A percentile compares a stretch with the other conserved stretches of the same genome.
Conservation (phyloP, 2,329 filamentous ascomycete genomes). For the Fusarium liriodendri region DNA sequence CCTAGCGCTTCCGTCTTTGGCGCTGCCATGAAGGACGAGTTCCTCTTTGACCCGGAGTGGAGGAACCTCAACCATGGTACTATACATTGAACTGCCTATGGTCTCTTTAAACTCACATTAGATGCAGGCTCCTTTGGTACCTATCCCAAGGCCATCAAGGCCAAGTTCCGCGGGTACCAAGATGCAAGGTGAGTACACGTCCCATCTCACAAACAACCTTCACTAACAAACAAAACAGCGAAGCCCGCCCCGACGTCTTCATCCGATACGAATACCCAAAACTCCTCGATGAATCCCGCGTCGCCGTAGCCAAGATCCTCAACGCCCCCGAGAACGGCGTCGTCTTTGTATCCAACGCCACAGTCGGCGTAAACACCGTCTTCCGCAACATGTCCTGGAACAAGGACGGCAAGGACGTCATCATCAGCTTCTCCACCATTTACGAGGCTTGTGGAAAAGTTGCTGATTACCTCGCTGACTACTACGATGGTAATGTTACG, state of each 20-base stretch:
- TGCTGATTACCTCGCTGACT: constrained; percentile 77
- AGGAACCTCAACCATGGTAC: constrained; percentile 83
- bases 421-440: constrained; percentile 81
- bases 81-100: neutral
- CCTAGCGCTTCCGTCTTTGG: constrained; percentile 45
- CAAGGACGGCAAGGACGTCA: constrained; percentile 78
- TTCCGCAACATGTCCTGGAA: constrained; percentile 79
- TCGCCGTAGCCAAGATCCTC: constrained; percentile 74
- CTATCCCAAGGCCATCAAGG: constrained; percentile 72
- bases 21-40: constrained; percentile 66
- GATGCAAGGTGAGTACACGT: constrained; percentile 54
- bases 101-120: neutral
- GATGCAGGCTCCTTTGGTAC: constrained; percentile 80
- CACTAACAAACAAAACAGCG: constrained; percentile 48
- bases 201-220: neutral
- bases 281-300: constrained; percentile 74
- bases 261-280: constrained; percentile 75
- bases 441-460: constrained; percentile 84
- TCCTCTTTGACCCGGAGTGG: constrained; percentile 75
- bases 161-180: constrained; percentile 72
- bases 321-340: constrained; percentile 73
- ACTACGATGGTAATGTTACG: constrained; percentile 58
- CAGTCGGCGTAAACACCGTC: constrained; percentile 80
- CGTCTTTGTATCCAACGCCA: constrained; percentile 87
- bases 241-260: constrained; percentile 79